Conservation (phyloP, 2,329 filamentous ascomycete genomes). For the Sordariomycetes sp. region DNA sequence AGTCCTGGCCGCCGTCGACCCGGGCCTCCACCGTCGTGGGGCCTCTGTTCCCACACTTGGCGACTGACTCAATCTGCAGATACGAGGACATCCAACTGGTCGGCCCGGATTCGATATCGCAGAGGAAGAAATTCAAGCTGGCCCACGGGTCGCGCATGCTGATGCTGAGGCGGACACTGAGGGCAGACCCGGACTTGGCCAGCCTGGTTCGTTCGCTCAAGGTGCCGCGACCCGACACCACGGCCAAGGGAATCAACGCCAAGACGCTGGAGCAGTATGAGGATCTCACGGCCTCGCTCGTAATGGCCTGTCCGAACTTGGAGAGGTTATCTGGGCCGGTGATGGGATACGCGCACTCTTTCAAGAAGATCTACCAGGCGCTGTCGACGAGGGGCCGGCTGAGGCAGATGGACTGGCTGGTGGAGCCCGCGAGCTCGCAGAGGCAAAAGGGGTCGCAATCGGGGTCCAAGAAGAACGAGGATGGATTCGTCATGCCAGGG, state of each 20-base stretch:
- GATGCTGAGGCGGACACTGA: constrained; percentile 48
- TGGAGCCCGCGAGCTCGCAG: constrained; percentile 27
- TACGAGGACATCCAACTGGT: constrained; percentile 51
- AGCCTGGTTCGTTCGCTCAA: constrained; percentile 47
- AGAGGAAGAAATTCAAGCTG: constrained; percentile 49
- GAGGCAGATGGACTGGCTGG: constrained; percentile 50
- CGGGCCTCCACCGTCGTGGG: too few species aligned
- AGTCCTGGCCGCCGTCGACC: constrained; percentile 13
- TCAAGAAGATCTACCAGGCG: constrained; percentile 48
- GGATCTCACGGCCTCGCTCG: constrained; percentile 47
- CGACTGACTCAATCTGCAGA: too few species aligned
- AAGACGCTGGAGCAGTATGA: constrained; percentile 40
- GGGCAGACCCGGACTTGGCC: constrained; percentile 42
- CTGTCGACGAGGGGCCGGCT: constrained; percentile 47
- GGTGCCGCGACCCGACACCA: constrained; percentile 35
- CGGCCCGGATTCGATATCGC: constrained; percentile 43
- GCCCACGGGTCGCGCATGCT: constrained; percentile 42
- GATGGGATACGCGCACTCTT: constrained; percentile 44
- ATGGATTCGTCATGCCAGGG: constrained; percentile 15
- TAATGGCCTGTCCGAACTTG: constrained; percentile 58
- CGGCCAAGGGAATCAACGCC: constrained; percentile 15
- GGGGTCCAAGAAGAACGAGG: constrained; percentile 14
- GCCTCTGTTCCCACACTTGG: neutral
- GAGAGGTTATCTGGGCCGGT: constrained; percentile 48
- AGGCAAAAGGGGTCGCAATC: constrained; percentile 17